phyloP scores from a whole-genome alignment of 805 yeast genomes.

The Candida saitoana region DNA sequence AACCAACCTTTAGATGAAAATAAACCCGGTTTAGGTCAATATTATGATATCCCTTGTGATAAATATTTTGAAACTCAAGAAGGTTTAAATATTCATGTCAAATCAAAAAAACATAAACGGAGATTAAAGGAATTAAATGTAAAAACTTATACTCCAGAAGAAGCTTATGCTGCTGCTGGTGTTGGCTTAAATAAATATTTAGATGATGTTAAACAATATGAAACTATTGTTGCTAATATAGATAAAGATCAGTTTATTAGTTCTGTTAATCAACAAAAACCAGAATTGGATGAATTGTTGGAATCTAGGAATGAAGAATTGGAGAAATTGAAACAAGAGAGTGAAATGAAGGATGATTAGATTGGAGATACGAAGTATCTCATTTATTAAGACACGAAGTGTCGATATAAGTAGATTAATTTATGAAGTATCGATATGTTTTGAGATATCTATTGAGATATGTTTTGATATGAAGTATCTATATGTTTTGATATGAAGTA shows the following conservation, averaged over 20 bases:
- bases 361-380: too few relatives aligned
- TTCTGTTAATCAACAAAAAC: conserved; percentile 33
- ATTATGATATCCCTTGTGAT: conserved; percentile 91
- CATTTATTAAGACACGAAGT: too few relatives aligned
- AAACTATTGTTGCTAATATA: conserved; percentile 38
- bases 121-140: conserved; percentile 70
- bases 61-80: conserved; percentile 78
- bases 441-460: too few relatives aligned
- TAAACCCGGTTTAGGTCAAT: conserved; percentile 92
- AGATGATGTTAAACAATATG: conserved; percentile 58
- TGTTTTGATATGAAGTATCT: too few relatives aligned
- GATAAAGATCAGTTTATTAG: conserved; percentile 42
- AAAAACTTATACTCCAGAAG: conserved; percentile 83
- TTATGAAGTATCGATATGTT: too few relatives aligned
- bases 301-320: conserved; percentile 8
- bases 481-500: too few relatives aligned
- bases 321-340: conserved; percentile 4
- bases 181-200: conserved; percentile 64
- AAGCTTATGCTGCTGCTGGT: conserved; percentile 90
- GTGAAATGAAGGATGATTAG: conserved; percentile 17
- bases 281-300: conserved; percentile 27
- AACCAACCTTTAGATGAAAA: conserved; percentile 86
- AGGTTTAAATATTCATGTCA: conserved; percentile 68
- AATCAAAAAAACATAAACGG: conserved; percentile 80
- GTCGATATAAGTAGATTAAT: too few relatives aligned